These are phyloP conservation scores for Passiflora organensis DNA, from an alignment of 345 rosid genomes.

Conservation along the genomic window DNA sequence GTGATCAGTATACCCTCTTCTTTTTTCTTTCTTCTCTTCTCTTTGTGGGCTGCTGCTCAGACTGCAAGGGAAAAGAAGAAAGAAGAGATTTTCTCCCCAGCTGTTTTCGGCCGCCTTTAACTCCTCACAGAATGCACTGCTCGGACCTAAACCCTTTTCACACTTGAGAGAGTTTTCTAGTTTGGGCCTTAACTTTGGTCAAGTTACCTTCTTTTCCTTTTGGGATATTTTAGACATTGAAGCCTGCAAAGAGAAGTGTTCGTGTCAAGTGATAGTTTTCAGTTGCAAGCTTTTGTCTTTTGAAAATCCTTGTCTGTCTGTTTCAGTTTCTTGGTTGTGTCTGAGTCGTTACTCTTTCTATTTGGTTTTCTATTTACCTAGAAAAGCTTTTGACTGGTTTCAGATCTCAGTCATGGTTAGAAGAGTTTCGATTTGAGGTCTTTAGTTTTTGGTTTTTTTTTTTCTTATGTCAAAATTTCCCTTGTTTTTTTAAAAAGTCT, in stretches of 20 bases:
- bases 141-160: no score
- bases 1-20: not conserved
- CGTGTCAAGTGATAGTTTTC: constrained; percentile 6
- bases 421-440: constrained; percentile 17
- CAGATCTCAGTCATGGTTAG: constrained; percentile 27
- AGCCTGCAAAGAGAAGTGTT: constrained; percentile 10
- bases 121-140: not conserved
- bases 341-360: constrained; percentile 16
- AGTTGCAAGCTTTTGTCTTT: constrained; percentile 18
- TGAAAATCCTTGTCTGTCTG: constrained; percentile 1
- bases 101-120: constrained; percentile 6
- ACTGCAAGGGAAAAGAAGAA: constrained; percentile 17
- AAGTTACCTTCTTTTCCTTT: not conserved
- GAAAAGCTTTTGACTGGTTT: constrained; percentile 10
- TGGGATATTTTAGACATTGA: constrained; percentile 14
- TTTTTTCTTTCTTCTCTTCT: not conserved
- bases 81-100: constrained; percentile 23
- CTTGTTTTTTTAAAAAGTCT: constrained; percentile 22
- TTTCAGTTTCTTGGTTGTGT: constrained; percentile 4
- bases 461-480: constrained; percentile 7
- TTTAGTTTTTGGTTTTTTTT: not conserved
- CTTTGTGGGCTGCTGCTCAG: constrained; percentile 20
- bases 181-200: not conserved
- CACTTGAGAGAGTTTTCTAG: no score
- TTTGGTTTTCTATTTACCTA: not conserved